phyloP scores from a whole-genome alignment of 352 stramenopile species.

The Pythium vanterpoolii region DNA sequence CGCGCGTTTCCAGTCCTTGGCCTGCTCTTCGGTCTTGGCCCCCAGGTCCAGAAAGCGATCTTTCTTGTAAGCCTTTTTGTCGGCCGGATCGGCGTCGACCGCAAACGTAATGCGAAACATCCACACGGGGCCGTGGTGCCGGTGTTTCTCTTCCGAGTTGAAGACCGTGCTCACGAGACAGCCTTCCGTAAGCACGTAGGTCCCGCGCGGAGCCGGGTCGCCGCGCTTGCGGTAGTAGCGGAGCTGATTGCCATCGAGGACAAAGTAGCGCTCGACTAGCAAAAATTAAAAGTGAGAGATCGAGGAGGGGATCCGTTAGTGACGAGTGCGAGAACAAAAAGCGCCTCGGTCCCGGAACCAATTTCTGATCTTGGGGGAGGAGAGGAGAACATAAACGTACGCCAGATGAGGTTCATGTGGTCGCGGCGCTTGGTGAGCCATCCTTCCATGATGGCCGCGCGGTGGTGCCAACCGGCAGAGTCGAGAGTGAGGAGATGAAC shows the following conservation, averaged over 20 bases:
- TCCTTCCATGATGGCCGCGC: constrained; percentile 58
- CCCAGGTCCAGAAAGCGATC: constrained; percentile 84
- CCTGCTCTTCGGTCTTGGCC: constrained; percentile 80
- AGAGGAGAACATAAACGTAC: constrained; percentile 33
- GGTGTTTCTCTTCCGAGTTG: constrained; percentile 88
- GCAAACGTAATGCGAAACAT: constrained; percentile 90
- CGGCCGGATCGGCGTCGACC: constrained; percentile 42
- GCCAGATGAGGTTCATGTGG: constrained; percentile 91
- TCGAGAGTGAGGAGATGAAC: neutral
- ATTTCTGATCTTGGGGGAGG: neutral
- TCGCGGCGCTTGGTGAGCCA: constrained; percentile 87
- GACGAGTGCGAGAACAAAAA: neutral
- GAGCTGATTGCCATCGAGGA: constrained; percentile 83
- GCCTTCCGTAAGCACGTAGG: constrained; percentile 81
- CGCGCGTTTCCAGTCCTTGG: constrained; percentile 77
- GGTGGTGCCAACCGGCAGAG: neutral
- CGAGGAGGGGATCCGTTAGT: neutral
- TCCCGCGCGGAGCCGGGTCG: constrained; percentile 74
- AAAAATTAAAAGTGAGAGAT: neutral
- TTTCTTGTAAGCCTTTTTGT: constrained; percentile 90
- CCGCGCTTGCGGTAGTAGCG: constrained; percentile 86
- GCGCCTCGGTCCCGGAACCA: neutral
- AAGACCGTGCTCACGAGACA: constrained; percentile 79
- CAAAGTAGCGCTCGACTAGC: constrained; percentile 83
- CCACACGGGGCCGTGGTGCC: constrained; percentile 82